Base-by-base conservation (phyloP, 2,329 filamentous ascomycete genomes). In the Dactylellina parvicollis region DNA sequence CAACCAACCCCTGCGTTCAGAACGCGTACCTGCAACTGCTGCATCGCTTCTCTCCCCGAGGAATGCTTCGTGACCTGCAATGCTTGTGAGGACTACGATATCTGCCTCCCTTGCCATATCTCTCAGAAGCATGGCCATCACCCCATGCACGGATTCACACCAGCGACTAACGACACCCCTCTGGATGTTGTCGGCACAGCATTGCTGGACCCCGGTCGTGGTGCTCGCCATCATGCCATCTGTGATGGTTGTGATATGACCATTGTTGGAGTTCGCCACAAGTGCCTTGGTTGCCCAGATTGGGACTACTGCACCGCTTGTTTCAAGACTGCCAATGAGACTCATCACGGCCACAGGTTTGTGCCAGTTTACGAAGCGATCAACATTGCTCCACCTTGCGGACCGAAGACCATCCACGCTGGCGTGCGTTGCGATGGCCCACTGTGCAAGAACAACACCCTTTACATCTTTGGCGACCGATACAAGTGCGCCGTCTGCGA, bases 401-500 rank as follows among this genome's bases (percentile, higher is more conserved):
- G 77, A 62, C 79, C 76, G 79, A 85, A 80, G 47, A 81, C 84
- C 66, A 85, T 87, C 40, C 95, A 99, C 80, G 84, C 85, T 75
- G 94, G 93, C 67, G 94, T 98, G 79, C 96, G 90, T 85, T 99
- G 95, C 79, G 95, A 99, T 80, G 95, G 95, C 0, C 93, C 93
- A 22, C 85, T 96, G 44, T 99, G 95, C 86, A 86, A 86, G 71
- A 83, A 84, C 81, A 77, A 81, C 76, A 80, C 85, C 80, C 79
- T 84, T 79, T 84, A 87, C 83, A 97, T 99, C 78, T 85, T 86
- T 60, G 96, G 95, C 56, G 86, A 90, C 73, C 91, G 95, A 75
- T 99, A 95, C 86, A 99, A 99, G 87, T 99, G 95, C 80, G 92
- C 94, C 57, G 90, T 99, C 65, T 99, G 95, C 84, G 86, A 96